Evolutionary conservation across 441 rosid genomes (phyloP).

Genomic region (Mallotus japonicus): DNA sequence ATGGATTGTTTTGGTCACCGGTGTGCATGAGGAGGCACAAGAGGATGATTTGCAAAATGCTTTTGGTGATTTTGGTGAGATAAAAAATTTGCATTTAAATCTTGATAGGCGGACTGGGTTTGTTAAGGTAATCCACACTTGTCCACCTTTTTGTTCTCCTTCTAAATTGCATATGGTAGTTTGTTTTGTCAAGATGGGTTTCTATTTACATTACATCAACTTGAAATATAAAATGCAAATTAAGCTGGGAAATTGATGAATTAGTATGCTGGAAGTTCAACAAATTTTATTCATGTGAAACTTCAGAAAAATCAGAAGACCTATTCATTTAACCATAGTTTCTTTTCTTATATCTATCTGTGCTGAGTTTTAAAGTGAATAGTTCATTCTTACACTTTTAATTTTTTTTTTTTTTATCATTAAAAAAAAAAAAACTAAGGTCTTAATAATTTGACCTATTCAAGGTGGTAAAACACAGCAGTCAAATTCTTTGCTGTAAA

Average conservation of each 20-base stretch:
- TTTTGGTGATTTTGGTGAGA: constrained; percentile 93
- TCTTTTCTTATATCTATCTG: no score
- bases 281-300: no score
- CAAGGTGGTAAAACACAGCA: neutral
- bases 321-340: no score
- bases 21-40: constrained; percentile 93
- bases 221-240: neutral
- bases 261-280: neutral
- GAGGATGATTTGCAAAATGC: constrained; percentile 82
- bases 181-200: constrained; percentile 6
- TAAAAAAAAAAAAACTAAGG: neutral
- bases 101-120: constrained; percentile 93
- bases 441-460: neutral
- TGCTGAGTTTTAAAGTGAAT: neutral
- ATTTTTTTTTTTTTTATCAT: neutral
- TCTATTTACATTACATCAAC: neutral
- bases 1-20: constrained; percentile 85
- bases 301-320: no score
- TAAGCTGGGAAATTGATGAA: neutral
- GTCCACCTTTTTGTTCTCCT: neutral
- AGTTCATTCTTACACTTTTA: neutral
- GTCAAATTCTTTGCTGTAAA: neutral
- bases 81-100: constrained; percentile 80
- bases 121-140: constrained; percentile 65
- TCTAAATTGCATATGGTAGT: neutral